Evolutionary conservation across 345 rosid species (phyloP), one percentile per base, ranked within the genome.

Genomic region (Boechera divaricarpa): DNA sequence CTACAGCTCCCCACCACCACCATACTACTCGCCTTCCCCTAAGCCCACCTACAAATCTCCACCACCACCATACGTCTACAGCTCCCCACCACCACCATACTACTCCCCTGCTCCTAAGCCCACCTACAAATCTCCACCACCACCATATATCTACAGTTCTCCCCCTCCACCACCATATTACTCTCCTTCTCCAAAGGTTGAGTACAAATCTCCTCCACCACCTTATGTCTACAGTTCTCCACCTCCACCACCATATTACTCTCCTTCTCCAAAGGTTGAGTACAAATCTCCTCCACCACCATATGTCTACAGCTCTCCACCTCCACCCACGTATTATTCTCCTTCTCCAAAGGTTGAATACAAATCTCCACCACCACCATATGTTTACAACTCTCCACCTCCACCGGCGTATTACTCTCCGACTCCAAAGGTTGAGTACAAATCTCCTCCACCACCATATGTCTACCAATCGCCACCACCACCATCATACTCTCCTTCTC

Each of bases 281-380:
- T 57, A 57, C 24, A 57, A 57, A 57, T 57, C 62, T 32, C 62
- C 62, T 0, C 62, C 62, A 57, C 41, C 62, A 3, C 62, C 62
- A 0, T 57, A 57, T 32, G 62, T 57, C 12, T 57, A 57, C 62
- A 57, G 2, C 0, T 57, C 62, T 1, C 62, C 62, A 32, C 62
- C 60, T 3, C 60, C 62, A 57, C 62, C 62, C 0, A 0, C 41
- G 0, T 57, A 57, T 15, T 57, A 57, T 0, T 32, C 62, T 3
- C 62, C 41, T 15, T 57, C 62, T 32, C 62, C 62, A 32, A 57
- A 57, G 62, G 39, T 32, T 57, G 62, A 57, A 0, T 57, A 57
- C 41, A 57, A 32, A 57, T 57, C 62, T 32, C 62, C 41, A 0
- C 62, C 62, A 32, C 62, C 41, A 0, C 62, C 41, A 0, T 57